Base-by-base conservation (phyloP, 1,284 basidiomycete species). In the Pseudozyma thailandica region DNA sequence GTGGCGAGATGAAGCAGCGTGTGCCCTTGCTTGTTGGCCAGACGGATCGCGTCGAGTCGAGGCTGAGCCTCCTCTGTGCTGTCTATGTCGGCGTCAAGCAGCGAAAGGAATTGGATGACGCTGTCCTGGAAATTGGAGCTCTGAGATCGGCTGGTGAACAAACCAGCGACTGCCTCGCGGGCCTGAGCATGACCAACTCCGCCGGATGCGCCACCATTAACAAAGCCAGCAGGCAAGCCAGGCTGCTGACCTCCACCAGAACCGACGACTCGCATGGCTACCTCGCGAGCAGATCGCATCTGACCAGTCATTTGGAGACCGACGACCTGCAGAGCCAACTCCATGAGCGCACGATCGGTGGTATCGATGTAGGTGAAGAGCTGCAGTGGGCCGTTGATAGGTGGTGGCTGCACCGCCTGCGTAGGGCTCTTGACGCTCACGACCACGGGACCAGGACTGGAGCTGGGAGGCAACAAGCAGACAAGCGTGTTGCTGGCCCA, bases 221-320 rank as follows among this genome's bases (percentile, higher is more conserved):
- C 42, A 18, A 66, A 59, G 18, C 53, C 21, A 15, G 49, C 39
- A 4, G 57, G 58, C 45, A 60, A 39, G 45, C 65, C 57, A 10
- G 63, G 56, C 50, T 74, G 71, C 26, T 58, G 63, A 18, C 75
- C 72, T 1, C 60, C 66, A n/a, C 68, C 68, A 23, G 80, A 78
- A 15, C 76, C 77, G 21, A 85, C 83, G 39, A 85, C 84, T 15
- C 84, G 79, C 78, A 85, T 83, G 16, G 94, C 94, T 39, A 95
- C 91, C 70, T 93, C 92, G 83, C 92, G 90, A 4, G 93, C 92
- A 58, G 94, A 92, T 76, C 95, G 92, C 51, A 95, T 90, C 80
- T 93, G 92, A 35, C 94, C 94, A 0, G 93, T 96, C 92, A 96
- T 94, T 85, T 95, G 94, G 68, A 96, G 85, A 2, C 94, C 94